Conservation (phyloP, 2,329 filamentous ascomycete genomes). For the Ceratocystis huliohia region DNA sequence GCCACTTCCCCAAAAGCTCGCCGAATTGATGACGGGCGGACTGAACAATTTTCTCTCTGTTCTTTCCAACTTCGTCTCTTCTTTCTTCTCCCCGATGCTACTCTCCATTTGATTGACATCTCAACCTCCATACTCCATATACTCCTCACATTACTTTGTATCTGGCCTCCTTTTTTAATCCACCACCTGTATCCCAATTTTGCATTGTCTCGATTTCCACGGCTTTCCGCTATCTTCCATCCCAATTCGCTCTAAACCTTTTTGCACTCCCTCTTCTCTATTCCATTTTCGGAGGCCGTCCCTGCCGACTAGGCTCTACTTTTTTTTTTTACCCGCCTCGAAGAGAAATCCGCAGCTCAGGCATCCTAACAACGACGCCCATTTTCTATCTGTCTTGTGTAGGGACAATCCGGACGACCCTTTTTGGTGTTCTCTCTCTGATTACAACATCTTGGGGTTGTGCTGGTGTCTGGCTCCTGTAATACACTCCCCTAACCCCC, state of each 20-base stretch:
- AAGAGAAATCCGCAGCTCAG: background rate
- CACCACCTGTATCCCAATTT: background rate
- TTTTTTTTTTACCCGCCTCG: background rate
- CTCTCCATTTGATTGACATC: background rate
- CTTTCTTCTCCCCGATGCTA: background rate
- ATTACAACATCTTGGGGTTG: background rate
- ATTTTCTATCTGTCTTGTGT: background rate
- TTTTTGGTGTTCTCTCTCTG: background rate
- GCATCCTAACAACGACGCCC: background rate
- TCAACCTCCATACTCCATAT: background rate
- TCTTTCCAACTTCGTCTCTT: background rate
- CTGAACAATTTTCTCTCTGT: background rate
- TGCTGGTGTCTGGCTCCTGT: background rate
- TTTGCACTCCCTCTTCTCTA: background rate
- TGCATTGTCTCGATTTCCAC: background rate
- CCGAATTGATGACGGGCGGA: background rate
- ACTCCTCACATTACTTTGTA: background rate
- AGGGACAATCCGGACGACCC: background rate
- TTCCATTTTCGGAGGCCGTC: background rate
- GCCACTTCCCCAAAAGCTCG: constrained; percentile 3
- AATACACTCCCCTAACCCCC: background rate
- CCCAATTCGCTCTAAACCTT: background rate
- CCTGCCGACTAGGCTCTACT: background rate
- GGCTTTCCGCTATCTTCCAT: background rate
- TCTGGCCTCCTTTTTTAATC: background rate